phyloP scores from a whole-genome alignment of 306 rosid genomes.

The Acacia melanoxylon region DNA sequence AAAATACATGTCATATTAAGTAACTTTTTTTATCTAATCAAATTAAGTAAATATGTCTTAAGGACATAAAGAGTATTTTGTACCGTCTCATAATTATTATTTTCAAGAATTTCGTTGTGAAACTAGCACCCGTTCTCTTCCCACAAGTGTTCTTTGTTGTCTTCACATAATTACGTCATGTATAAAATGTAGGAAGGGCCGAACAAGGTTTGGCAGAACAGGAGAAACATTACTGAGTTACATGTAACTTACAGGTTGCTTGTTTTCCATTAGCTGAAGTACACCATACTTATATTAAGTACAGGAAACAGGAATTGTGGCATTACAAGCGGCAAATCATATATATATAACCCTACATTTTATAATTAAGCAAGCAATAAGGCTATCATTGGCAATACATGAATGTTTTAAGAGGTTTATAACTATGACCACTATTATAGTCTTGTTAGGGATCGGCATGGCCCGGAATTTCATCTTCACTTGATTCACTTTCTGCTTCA shows the following conservation, averaged over 20 bases:
- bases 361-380: conserved; percentile 31
- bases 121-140: neutral
- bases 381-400: conserved; percentile 43
- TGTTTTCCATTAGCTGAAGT: conserved; percentile 29
- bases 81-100: neutral
- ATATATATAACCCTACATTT: conserved; percentile 40
- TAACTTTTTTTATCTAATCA: no score
- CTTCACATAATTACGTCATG: neutral
- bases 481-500: conserved; percentile 67
- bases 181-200: neutral
- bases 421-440: conserved; percentile 28
- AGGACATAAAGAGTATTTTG: neutral
- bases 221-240: neutral
- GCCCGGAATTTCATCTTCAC: conserved; percentile 89
- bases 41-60: no score
- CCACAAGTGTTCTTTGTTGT: neutral
- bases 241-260: conserved; percentile 14
- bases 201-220: neutral
- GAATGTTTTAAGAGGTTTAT: conserved; percentile 28
- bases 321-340: conserved; percentile 42
- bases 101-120: neutral
- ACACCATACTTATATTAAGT: conserved; percentile 1
- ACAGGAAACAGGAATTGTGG: conserved; percentile 33
- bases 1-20: no score
- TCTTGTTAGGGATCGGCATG: conserved; percentile 70